Conservation (phyloP, 306 rosid genomes). For the Styphnolobium japonicum region DNA sequence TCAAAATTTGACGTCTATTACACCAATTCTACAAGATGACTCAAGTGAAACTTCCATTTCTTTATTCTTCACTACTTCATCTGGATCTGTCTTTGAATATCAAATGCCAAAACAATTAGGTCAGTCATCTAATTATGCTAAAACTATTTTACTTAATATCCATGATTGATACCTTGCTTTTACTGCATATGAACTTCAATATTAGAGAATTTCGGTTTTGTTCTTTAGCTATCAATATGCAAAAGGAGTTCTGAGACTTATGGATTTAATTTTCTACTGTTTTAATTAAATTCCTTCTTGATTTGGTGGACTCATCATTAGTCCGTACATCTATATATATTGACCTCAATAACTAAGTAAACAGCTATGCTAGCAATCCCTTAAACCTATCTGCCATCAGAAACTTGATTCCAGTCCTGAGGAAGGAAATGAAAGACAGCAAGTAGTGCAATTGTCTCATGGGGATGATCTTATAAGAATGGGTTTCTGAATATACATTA, state of each 20-base stretch:
- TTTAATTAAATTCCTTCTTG: neutral
- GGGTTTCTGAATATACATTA: too few species aligned
- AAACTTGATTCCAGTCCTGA: too few species aligned
- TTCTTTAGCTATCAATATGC: neutral
- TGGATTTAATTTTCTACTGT: neutral
- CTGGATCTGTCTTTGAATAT: conserved; percentile 74
- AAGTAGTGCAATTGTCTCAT: neutral
- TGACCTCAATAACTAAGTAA: neutral
- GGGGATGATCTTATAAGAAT: too few species aligned
- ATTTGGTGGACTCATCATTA: too few species aligned
- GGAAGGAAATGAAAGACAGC: neutral
- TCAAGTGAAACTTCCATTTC: conserved; percentile 53
- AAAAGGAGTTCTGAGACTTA: neutral
- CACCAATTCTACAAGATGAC: conserved; percentile 58
- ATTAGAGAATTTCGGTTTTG: neutral
- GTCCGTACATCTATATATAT: too few species aligned
- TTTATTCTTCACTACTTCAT: conserved; percentile 65
- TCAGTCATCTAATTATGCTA: conserved; percentile 29
- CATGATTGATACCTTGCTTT: neutral
- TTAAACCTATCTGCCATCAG: too few species aligned
- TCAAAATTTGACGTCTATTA: conserved; percentile 67
- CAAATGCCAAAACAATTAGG: conserved; percentile 58
- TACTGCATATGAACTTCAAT: neutral
- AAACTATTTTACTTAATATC: neutral
- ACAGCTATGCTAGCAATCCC: neutral